Evolutionary conservation across 1,284 basidiomycete species (phyloP), one percentile per base, ranked within the genome.

Genomic region (Phylloboletellus chloephorus): DNA sequence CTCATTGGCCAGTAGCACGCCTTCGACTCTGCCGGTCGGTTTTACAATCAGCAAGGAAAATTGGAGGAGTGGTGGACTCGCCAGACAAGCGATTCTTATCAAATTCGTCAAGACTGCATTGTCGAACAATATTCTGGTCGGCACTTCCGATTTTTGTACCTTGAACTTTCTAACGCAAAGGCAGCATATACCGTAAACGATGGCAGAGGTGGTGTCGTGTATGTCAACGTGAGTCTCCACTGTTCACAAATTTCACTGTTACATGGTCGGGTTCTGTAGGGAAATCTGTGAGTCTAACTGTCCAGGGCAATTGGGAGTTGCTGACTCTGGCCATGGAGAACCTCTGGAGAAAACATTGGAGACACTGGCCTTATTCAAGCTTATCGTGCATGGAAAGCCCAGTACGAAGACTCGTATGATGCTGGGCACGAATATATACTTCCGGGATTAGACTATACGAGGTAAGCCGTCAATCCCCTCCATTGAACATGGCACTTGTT

Each of bases 31-130:
- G 75, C 87, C 31, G 95, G 95, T 8, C 73, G 90, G 29, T 61
- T 88, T 43, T 89, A 87, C 57, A 87, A 88, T 54, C 82, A 84
- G 58, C 58, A 82, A 54, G 76, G 88, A 61, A 81, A 92, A 71
- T 73, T 97, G 47, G 88, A 88, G 61, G 65, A 92, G 65, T 86
- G 87, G 87, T 91, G 86, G 86, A 84, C 85, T 25, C 82, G 88
- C 51, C 68, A 72, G 37, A 98, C 95, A 0, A 88, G 84, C 52
- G 72, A 79, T 46, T 84, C 82, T 3, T 98, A 96, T 71, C 72
- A 90, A 41, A 71, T 78, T 50, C 83, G 86, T 37, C 87, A 91
- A 52, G 76, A 86, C 41, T 98, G 95, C 59, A 83, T 98, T 42
- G 78, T 89, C 17, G 75, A 84, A 39, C 95, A 98, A 63, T 98